Conservation (phyloP, 805 yeast species). For the Sporopachydermia quercuum region DNA sequence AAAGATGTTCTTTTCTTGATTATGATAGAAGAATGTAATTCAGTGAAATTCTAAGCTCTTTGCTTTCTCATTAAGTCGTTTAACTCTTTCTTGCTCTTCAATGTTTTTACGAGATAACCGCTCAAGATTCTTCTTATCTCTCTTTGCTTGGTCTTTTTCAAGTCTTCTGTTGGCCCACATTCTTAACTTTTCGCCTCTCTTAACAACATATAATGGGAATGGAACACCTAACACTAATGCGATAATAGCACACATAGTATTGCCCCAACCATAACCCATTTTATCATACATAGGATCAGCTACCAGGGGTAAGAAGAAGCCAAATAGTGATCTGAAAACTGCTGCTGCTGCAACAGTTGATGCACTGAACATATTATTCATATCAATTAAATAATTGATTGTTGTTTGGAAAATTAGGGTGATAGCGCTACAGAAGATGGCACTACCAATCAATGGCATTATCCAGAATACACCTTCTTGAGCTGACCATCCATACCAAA, state of each 20-base stretch:
- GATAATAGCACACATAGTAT: slow-evolving; percentile 43
- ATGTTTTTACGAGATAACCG: slow-evolving; percentile 15
- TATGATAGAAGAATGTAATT: no score
- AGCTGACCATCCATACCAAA: slow-evolving; percentile 67
- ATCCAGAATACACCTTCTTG: slow-evolving; percentile 41
- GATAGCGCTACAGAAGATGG: slow-evolving; percentile 43
- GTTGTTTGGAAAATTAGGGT: slow-evolving; percentile 55
- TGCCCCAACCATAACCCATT: slow-evolving; percentile 61
- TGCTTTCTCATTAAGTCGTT: neutral
- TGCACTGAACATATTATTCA: slow-evolving; percentile 54
- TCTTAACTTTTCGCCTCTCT: slow-evolving; percentile 42
- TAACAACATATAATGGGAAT: slow-evolving; percentile 40
- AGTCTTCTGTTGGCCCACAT: slow-evolving; percentile 40
- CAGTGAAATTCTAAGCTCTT: neutral
- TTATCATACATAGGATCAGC: slow-evolving; percentile 39
- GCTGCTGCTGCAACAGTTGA: slow-evolving; percentile 59
- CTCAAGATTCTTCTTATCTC: slow-evolving; percentile 28
- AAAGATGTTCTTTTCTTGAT: no score
- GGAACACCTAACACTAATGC: slow-evolving; percentile 50
- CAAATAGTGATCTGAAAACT: slow-evolving; percentile 49
- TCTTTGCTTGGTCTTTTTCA: slow-evolving; percentile 29
- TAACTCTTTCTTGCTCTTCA: slow-evolving; percentile 8
- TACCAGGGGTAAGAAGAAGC: slow-evolving; percentile 56
- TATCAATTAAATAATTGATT: slow-evolving; percentile 55
- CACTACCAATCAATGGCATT: slow-evolving; percentile 47